Percentiles rank a stretch among this genome's conserved stretches.
These are phyloP conservation scores for Penicillium bovifimosum DNA, from an alignment of 495 filamentous ascomycete species.

Conservation along the genomic window DNA sequence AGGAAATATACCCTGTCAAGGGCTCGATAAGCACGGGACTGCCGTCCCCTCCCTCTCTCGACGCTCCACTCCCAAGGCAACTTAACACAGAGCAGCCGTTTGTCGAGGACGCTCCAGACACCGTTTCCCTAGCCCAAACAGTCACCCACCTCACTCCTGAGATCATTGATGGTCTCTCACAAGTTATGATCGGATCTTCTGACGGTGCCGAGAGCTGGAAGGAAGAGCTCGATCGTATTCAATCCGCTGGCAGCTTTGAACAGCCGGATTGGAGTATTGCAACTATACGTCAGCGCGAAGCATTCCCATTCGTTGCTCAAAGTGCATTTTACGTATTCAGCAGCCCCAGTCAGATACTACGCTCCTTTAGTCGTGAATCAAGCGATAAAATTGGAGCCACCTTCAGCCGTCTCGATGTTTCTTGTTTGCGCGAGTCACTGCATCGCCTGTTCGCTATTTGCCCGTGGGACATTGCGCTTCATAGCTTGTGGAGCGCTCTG, in stretches of 20 bases:
- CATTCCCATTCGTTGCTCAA: constrained; percentile 60
- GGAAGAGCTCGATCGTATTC: constrained; percentile 37
- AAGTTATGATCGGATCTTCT: constrained; percentile 31
- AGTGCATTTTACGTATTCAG: constrained; percentile 70
- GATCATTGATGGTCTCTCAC: constrained; percentile 34
- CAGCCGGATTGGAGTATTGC: constrained; percentile 38
- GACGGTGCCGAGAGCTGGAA: constrained; percentile 38
- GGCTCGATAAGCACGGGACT: constrained; percentile 3
- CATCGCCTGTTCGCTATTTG: constrained; percentile 35
- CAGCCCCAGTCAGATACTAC: constrained; percentile 55
- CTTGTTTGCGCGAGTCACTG: constrained; percentile 29
- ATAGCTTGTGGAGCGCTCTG: constrained; percentile 73
- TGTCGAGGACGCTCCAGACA: constrained; percentile 8
- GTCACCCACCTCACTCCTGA: constrained; percentile 40
- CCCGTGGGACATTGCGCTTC: constrained; percentile 54
- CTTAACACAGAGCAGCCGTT: constrained; percentile 14
- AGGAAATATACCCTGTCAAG: constrained; percentile 20
- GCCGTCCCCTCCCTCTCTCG: constrained; percentile 1
- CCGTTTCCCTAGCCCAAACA: constrained; percentile 28
- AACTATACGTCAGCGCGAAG: constrained; percentile 34
- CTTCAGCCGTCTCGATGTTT: constrained; percentile 25
- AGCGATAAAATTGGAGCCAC: background rate
- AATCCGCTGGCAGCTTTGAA: constrained; percentile 36
- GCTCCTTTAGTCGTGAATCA: constrained; percentile 54
- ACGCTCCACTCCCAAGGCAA: constrained; percentile 19